Base-by-base conservation (phyloP, 768 basidiomycete genomes). In the Pulveroboletus frians region DNA sequence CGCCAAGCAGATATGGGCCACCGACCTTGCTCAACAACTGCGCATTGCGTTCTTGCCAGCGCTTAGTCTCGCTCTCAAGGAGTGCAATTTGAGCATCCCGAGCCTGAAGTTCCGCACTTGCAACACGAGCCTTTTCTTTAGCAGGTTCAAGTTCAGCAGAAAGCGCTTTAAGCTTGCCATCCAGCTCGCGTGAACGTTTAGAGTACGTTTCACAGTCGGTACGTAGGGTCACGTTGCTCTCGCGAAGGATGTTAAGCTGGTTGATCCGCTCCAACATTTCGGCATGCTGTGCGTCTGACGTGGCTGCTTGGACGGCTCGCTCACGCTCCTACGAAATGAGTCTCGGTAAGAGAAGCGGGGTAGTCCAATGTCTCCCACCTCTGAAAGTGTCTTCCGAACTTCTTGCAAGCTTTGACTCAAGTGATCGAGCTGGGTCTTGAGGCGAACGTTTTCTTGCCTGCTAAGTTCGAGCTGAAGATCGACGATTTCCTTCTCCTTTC, bases 401-500 rank as follows among this genome's bases (percentile, higher is more conserved):
- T 91, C 88, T 46, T 89, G 79, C 58, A 93, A 68, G 37, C 69
- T 80, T 53, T 83, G 81, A 14, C 76, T 74, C 36, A 91, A 64
- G 58, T 87, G 83, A 6, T 92, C 89, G 23, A 88, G 77, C 61
- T 92, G 86, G 17, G 78, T 69, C 64, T 85, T 88, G 44, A 90
- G 65, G 5, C 90, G 79, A 9, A 79, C 69, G 55, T 78, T 88
- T 70, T 93, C 90, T 58, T 83, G 80, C 61, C 79, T 81, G 73
- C 83, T 78, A 41, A 93, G 78, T 58, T 92, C 88, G 21, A 91
- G 75, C 54, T 92, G 89, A 29, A 92, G 77, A 56, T 94, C 91
- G 39, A 89, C 85, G 45, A 94, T 91, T 63, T 93, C 90, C 69
- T 94, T 92, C 74, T 93, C 92, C 61, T 86, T 90, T 36, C 92